Base-by-base conservation (phyloP, 495 filamentous ascomycete genomes). In the Trichoderma gamsii region DNA sequence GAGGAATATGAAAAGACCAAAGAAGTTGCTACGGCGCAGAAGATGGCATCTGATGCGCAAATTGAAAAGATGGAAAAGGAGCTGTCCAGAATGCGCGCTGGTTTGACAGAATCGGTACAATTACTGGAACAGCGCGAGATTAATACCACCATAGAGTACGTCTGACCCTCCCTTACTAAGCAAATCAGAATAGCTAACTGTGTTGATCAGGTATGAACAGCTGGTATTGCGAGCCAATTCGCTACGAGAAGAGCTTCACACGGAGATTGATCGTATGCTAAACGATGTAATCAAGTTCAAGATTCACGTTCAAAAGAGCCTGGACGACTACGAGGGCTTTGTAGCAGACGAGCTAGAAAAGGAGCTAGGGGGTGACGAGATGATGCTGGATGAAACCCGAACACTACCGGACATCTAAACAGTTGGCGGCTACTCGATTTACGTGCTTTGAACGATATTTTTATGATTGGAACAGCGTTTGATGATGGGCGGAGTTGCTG, bases 61-160 rank as follows among this genome's bases (percentile, higher is more conserved):
- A 97, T 97, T 73, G 95, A 99, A 79, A 92, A 93, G 82, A 93
- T 97, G 90, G 95, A 98, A 80, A 97, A 96, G 75, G 94, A 99
- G 77, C 80, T 99, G 35, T 90, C 91, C 52, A 92, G 92, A 81
- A 96, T 97, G 92, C 84, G 93, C 67, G 84, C 88, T 3, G 88
- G 89, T 29, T 82, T 97, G 65, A 88, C 84, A n/a, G 94, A 97
- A 75, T 91, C 87, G 52, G 90, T 97, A 67, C 92, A 97, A 78
- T 76, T 96, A 66, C 90, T 96, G 86, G 93, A 97, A 76, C 93
- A 97, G 78, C 85, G 92, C 65, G 93, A 97, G 81, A 97, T 97
- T 90, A 95, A 91, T 69, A 94, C 91, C 51, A 94, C 94, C 70
- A 92, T 98, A 72, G 94, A 97, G 89, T 93, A 80, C 67, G 88